Base-by-base conservation (phyloP, 1,284 basidiomycete genomes). In the Malassezia obtusa region DNA sequence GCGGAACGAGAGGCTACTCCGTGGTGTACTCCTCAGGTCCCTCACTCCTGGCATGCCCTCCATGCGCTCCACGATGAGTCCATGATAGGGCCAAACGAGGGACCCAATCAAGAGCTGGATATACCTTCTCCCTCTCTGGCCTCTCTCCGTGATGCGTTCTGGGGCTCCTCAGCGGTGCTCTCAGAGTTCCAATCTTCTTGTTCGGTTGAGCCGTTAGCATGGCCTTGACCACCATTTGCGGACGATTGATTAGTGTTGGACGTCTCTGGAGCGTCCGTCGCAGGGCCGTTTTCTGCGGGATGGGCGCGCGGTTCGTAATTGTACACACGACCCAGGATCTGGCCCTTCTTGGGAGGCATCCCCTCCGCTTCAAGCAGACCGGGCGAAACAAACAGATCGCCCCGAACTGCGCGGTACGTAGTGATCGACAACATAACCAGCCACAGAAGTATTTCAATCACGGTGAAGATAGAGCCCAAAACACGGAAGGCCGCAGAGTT, bases 381-480 rank as follows among this genome's bases (percentile, higher is more conserved):
- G 0, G 66, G 64, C 25, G 58, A 60, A 26, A 64, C 64, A 45
- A 65, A 68, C 30, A 62, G 43, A n/a, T 50, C 45, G 1, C 58
- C 62, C 4, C 25, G 50, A 11, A 59, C 6, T 21, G 56, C 51
- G 28, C 45, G 38, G 4, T 17, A 39, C 3, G 61, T 7, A 24
- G 65, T 66, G 49, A 57, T 50, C 17, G 17, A 22, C 1, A 49
- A 28, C 9, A 68, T 45, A 22, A 49, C 52, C 10, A 65, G 41
- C 62, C 63, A 68, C 0, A 65, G 19, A 6, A 62, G 10, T 22
- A 67, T 41, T n/a, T 54, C 62, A 15, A 49, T 24, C 36, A 67
- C n/a, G 9, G 61, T 46, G 3, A 68, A 39, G n/a, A 63, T 49
- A 1, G 60, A 61, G 2, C 61, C 63, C 4, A 70, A 28, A 0